Evolutionary conservation across 78 protist species (phyloP).

Genomic region (Chrysochromulina parva): DNA sequence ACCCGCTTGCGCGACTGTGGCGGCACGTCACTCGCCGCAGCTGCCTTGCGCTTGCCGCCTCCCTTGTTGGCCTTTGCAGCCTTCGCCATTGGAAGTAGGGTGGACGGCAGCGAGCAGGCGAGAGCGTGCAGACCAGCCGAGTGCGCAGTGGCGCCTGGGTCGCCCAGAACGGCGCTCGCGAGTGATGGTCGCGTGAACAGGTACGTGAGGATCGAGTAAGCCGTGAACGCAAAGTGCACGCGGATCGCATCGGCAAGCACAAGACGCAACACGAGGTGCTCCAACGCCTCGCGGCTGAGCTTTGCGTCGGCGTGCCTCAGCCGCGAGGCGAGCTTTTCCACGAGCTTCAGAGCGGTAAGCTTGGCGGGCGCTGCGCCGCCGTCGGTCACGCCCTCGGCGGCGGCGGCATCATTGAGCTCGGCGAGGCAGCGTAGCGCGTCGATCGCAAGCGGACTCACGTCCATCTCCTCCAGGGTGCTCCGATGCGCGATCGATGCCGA

Average conservation of each 20-base stretch:
- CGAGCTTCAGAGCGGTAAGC: conserved; percentile 10
- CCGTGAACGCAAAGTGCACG: not conserved
- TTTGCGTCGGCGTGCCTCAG: not conserved
- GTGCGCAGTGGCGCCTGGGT: no score
- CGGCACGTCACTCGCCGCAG: no score
- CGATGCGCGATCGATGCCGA: no score
- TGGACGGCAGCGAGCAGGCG: no score
- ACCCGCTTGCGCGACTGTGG: no score
- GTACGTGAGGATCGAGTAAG: not conserved
- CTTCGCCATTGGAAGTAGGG: no score
- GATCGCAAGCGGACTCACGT: no score
- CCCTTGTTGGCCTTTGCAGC: no score
- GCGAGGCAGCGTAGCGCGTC: no score
- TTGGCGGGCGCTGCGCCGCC: conserved; percentile 5
- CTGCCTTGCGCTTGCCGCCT: no score
- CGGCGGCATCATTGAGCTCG: not conserved
- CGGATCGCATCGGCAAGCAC: not conserved
- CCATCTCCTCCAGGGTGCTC: no score
- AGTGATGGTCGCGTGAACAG: not conserved
- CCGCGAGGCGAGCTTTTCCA: not conserved
- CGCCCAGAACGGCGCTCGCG: not conserved
- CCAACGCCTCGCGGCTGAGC: not conserved
- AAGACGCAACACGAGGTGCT: not conserved
- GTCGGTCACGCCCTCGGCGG: not conserved
- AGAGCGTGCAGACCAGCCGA: no score